phyloP scores from a whole-genome alignment of 1,284 basidiomycete genomes.

The Cyathus olla region DNA sequence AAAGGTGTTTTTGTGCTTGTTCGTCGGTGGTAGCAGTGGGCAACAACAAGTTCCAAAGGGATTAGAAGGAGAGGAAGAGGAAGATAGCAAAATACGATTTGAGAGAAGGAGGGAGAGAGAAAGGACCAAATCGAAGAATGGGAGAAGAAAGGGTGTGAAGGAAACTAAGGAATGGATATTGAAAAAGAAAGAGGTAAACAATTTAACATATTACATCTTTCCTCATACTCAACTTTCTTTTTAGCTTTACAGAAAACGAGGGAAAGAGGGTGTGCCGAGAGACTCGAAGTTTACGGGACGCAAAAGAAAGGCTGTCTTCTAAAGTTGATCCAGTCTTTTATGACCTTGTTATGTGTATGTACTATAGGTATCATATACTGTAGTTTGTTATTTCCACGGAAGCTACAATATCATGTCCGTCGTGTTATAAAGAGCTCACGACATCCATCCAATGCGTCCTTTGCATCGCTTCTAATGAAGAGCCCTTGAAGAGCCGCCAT shows the following conservation, averaged over 20 bases:
- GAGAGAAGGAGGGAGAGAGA: conserved; percentile 79
- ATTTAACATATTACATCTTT: conserved; percentile 5
- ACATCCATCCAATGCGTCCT: conserved; percentile 70
- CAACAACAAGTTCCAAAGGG: conserved; percentile 79
- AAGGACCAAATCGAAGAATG: conserved; percentile 59
- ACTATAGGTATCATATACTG: conserved; percentile 6
- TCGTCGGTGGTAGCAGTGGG: conserved; percentile 82
- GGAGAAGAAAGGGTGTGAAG: conserved; percentile 75
- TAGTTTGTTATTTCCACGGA: no score
- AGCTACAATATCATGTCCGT: conserved; percentile 23
- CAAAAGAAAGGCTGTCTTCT: conserved; percentile 78
- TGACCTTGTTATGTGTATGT: not conserved
- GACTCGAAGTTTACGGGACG: conserved; percentile 88
- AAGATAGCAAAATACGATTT: conserved; percentile 65
- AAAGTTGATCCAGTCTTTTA: conserved; percentile 28
- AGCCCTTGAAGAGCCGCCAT: conserved; percentile 96
- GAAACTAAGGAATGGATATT: conserved; percentile 85
- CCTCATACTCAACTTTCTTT: conserved; percentile 7
- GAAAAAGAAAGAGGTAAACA: conserved; percentile 84
- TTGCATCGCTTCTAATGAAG: conserved; percentile 84
- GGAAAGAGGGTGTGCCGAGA: conserved; percentile 82
- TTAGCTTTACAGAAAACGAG: conserved; percentile 84
- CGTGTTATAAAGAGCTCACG: conserved; percentile 60
- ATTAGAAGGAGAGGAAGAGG: conserved; percentile 75
- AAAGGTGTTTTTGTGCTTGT: conserved; percentile 92